phyloP scores from a whole-genome alignment of 2,329 filamentous ascomycete genomes.

The Cercospora sp. region DNA sequence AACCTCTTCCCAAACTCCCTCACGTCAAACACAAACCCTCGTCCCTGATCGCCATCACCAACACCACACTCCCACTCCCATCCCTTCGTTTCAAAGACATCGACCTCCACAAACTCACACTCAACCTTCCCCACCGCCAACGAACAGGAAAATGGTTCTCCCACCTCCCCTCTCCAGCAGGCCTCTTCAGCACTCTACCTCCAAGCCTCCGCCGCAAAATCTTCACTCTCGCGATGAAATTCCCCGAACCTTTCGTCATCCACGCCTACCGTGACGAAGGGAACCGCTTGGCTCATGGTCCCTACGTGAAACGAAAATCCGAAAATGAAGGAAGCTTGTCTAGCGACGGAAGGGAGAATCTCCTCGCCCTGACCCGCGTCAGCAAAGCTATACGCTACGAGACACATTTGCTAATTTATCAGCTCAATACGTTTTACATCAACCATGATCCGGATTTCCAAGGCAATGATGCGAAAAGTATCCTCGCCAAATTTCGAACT shows the following conservation, averaged over 20 bases:
- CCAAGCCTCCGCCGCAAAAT: background rate
- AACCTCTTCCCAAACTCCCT: background rate
- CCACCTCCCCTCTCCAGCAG: constrained; percentile 7
- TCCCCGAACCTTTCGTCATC: constrained; percentile 4
- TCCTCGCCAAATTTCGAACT: background rate
- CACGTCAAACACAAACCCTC: background rate
- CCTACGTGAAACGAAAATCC: background rate
- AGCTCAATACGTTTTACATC: constrained; percentile 11
- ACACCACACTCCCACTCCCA: background rate
- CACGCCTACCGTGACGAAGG: constrained; percentile 14
- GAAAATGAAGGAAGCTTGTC: background rate
- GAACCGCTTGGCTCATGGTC: background rate
- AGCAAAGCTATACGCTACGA: constrained; percentile 7
- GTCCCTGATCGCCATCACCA: background rate
- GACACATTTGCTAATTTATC: constrained; percentile 13
- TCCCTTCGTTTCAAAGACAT: constrained; percentile 5
- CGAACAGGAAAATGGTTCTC: constrained; percentile 11
- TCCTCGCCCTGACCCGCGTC: constrained; percentile 10
- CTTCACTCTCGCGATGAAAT: background rate
- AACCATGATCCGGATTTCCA: constrained; percentile 2
- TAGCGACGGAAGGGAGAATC: background rate
- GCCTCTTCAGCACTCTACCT: constrained; percentile 8
- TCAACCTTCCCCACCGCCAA: constrained; percentile 1
- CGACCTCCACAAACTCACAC: constrained; percentile 12
- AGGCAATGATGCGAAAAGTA: constrained; percentile 3